Percentiles rank a stretch among this genome's conserved stretches.
These are phyloP conservation scores for Trichoderma cornu-damae DNA, from an alignment of 2,329 filamentous ascomycete species.

Conservation along the genomic window DNA sequence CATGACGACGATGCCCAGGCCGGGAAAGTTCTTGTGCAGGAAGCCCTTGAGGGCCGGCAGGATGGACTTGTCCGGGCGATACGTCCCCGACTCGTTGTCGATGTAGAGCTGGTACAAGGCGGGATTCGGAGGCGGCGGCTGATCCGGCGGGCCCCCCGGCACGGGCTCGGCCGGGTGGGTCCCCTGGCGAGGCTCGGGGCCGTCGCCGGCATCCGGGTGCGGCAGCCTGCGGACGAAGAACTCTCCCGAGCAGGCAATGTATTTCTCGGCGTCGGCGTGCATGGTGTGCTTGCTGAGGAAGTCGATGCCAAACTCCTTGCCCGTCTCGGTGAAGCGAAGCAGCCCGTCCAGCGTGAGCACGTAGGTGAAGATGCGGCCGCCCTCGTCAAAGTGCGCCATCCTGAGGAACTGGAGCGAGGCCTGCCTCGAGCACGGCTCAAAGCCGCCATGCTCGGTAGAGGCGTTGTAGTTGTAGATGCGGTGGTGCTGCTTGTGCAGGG, in stretches of 20 bases:
- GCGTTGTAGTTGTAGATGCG: slow-evolving; percentile 86
- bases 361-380: slow-evolving; percentile 84
- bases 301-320: slow-evolving; percentile 92
- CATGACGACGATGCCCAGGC: slow-evolving; percentile 66
- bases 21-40: slow-evolving; percentile 67
- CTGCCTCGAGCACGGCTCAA: slow-evolving; percentile 61
- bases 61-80: slow-evolving; percentile 74
- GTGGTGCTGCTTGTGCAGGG: slow-evolving; percentile 82
- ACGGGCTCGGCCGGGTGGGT: slow-evolving; percentile 50
- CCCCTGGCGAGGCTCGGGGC: slow-evolving; percentile 39
- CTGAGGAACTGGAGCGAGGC: slow-evolving; percentile 77
- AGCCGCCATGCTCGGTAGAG: slow-evolving; percentile 65
- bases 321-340: slow-evolving; percentile 89
- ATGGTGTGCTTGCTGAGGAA: slow-evolving; percentile 92
- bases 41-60: slow-evolving; percentile 68
- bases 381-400: slow-evolving; percentile 79
- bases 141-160: slow-evolving; percentile 42
- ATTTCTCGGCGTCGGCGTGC: slow-evolving; percentile 88
- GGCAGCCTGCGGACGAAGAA: slow-evolving; percentile 76
- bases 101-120: slow-evolving; percentile 77
- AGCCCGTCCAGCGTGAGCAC: slow-evolving; percentile 82
- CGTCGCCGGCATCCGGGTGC: slow-evolving; percentile 41
- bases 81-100: slow-evolving; percentile 93
- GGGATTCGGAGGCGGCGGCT: slow-evolving; percentile 43
- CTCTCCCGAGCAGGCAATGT: slow-evolving; percentile 88